Base-by-base conservation (phyloP, 768 basidiomycete species). In the Amanita polypyramis region DNA sequence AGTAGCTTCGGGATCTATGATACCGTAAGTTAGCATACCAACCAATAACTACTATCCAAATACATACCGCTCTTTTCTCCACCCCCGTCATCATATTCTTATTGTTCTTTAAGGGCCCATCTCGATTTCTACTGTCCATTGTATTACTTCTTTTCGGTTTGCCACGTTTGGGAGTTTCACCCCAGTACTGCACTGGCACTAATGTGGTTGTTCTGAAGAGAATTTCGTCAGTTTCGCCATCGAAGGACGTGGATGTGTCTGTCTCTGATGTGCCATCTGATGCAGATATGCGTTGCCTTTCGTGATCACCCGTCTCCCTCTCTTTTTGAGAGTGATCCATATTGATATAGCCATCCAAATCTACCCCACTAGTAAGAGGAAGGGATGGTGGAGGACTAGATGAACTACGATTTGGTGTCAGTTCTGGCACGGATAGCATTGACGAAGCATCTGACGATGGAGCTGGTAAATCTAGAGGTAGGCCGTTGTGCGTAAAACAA, bases 331-430 rank as follows among this genome's bases (percentile, higher is more conserved):
- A 43, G 19, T 58, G 57, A 35, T 57, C 55, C 42, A 46, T 39
- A 29, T 41, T 4, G 20, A 49, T 33, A 38, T 47, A 55, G 39
- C 56, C 59, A 37, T 65, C 63, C 34, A 62, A 51, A 36, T 66
- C 68, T 49, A 65, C 56, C 34, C 71, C 69, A 46, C 69, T 69
- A 4, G 67, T 69, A 7, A 67, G 58, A 42, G 64, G 67, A 29
- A 62, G 57, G 8, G 65, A 65, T 10, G 61, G 61, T 11, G 74
- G 74, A 1, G 82, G 80, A 55, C 82, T 85, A 8, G 82, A 85
- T 2, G 82, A 82, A 54, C 72, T 78, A 34, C 67, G 60, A 56
- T 77, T 78, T 0, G 82, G 78, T 7, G 75, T 77, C 25, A 85
- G 71, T 42, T 72, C 77, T n/a, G 85, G 83, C 38, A 83, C 55